These are phyloP conservation scores for Phytophthora europaea DNA, from an alignment of 352 stramenopile species.

Conservation along the genomic window DNA sequence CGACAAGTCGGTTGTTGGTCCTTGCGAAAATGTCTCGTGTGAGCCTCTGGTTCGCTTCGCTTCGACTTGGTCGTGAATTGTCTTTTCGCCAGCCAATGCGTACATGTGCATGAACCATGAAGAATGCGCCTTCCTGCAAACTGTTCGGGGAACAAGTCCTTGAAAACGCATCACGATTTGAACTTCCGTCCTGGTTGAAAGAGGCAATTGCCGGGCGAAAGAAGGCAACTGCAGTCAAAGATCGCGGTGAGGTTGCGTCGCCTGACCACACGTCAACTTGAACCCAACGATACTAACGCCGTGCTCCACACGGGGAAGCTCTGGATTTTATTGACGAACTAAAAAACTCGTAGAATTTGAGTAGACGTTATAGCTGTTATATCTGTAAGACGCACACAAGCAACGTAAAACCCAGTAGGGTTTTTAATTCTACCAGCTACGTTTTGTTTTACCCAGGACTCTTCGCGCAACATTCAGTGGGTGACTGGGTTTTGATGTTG, in stretches of 20 bases:
- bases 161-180: constrained; percentile 14
- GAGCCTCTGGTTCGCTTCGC: not conserved
- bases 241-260: constrained; percentile 21
- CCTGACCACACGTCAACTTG: constrained; percentile 6
- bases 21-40: not conserved
- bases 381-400: too few species aligned
- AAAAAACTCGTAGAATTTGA: too few species aligned
- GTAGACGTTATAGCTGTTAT: too few species aligned
- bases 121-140: constrained; percentile 1
- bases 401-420: too few species aligned
- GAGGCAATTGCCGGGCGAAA: constrained; percentile 2
- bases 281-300: constrained; percentile 3
- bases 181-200: not conserved
- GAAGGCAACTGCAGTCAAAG: constrained; percentile 9
- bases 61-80: not conserved
- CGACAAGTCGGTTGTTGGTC: not conserved
- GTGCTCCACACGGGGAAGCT: too few species aligned
- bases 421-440: too few species aligned
- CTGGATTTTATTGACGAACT: too few species aligned
- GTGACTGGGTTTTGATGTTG: too few species aligned
- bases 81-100: not conserved
- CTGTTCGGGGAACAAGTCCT: not conserved
- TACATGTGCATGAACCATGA: too few species aligned
- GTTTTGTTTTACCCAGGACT: too few species aligned
- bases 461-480: too few species aligned